phyloP scores from a whole-genome alignment of 768 basidiomycete genomes.

The Mycena latifolia region DNA sequence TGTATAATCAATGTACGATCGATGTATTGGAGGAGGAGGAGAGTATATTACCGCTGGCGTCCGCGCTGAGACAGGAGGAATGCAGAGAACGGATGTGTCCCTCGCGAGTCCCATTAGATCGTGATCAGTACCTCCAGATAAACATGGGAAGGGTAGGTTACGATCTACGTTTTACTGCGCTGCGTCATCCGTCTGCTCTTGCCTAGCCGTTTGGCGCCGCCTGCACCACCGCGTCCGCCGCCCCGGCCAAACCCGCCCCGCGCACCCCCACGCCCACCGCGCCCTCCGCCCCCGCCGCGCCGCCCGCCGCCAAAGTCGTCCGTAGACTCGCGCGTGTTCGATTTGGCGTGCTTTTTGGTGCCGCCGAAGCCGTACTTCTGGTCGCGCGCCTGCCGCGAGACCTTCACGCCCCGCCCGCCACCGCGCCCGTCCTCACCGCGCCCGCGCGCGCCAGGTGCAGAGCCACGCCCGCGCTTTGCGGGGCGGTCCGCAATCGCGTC shows the following conservation, averaged over 20 bases:
- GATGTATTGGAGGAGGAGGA: too few species aligned
- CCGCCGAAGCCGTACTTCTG: constrained; percentile 88
- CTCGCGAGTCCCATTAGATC: too few species aligned
- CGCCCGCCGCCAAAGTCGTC: constrained; percentile 70
- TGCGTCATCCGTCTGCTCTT: constrained; percentile 16
- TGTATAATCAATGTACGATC: constrained; percentile 8
- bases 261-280: constrained; percentile 39
- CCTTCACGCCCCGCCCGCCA: constrained; percentile 51
- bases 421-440: constrained; percentile 47
- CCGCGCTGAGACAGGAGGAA: too few species aligned
- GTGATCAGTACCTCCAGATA: not conserved
- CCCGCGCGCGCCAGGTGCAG: constrained; percentile 49
- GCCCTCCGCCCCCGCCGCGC: constrained; percentile 42
- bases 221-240: constrained; percentile 44
- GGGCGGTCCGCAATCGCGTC: constrained; percentile 86
- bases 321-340: constrained; percentile 86
- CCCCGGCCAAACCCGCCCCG: constrained; percentile 41
- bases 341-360: constrained; percentile 75
- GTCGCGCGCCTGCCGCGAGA: constrained; percentile 76
- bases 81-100: too few species aligned
- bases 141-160: too few species aligned
- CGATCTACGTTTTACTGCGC: constrained; percentile 14
- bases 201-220: constrained; percentile 57
- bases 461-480: constrained; percentile 61
- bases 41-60: too few species aligned